phyloP scores from a whole-genome alignment of 805 yeast species.

The Metschnikowia peoriensis region DNA sequence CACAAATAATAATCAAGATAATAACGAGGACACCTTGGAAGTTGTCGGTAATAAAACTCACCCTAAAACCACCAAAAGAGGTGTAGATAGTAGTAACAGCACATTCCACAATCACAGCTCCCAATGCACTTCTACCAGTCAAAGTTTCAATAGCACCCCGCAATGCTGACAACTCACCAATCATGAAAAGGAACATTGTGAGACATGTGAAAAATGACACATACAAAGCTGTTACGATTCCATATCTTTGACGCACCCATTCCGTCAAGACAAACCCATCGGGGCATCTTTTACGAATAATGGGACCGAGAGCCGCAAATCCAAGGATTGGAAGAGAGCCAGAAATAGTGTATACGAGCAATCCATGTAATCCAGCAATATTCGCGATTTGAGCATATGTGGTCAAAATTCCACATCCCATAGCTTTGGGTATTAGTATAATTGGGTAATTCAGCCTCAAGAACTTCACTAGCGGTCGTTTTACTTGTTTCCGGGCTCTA shows the following conservation, averaged over 20 bases:
- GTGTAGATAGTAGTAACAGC: constrained; percentile 86
- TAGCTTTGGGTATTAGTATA: constrained; percentile 43
- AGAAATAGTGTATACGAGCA: constrained; percentile 72
- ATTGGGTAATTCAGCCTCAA: background rate
- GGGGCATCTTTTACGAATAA: constrained; percentile 75
- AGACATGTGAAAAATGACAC: constrained; percentile 78
- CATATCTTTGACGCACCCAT: constrained; percentile 88
- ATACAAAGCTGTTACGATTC: constrained; percentile 67
- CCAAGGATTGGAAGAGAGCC: constrained; percentile 83
- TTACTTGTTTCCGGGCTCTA: background rate
- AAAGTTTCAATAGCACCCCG: constrained; percentile 72
- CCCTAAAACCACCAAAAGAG: constrained; percentile 82
- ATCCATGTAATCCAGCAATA: constrained; percentile 81
- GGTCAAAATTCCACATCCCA: constrained; percentile 87
- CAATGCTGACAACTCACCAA: constrained; percentile 81
- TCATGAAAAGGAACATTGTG: constrained; percentile 83
- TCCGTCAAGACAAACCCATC: constrained; percentile 89
- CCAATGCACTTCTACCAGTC: constrained; percentile 76
- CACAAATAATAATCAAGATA: constrained; percentile 63
- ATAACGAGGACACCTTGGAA: constrained; percentile 77
- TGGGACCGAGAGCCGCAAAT: constrained; percentile 83
- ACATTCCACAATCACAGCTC: constrained; percentile 81
- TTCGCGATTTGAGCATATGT: constrained; percentile 88
- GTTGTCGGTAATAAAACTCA: constrained; percentile 84
- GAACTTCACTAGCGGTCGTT: background rate